A percentile compares a stretch with the other conserved stretches of the same genome.
phyloP scores from a whole-genome alignment of 139 green algal genomes.

The Coelastrella sp. region DNA sequence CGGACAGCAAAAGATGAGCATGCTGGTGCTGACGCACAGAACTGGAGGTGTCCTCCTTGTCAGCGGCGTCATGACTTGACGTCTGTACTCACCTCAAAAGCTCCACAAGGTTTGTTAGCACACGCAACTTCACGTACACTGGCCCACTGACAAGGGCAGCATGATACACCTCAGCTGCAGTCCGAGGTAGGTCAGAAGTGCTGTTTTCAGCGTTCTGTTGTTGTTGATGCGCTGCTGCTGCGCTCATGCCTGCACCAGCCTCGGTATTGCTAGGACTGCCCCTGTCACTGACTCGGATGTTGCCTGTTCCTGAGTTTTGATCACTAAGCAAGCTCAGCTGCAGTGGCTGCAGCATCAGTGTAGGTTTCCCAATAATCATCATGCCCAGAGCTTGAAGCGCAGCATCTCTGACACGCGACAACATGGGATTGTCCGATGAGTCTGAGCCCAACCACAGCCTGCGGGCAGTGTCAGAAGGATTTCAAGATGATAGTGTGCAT shows the following conservation, averaged over 20 bases:
- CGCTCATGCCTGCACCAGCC: neutral
- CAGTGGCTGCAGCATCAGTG: slow-evolving; percentile 60
- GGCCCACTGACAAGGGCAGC: neutral
- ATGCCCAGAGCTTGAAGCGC: slow-evolving; percentile 76
- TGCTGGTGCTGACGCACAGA: too few species aligned
- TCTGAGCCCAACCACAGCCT: slow-evolving; percentile 2
- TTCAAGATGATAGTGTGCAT: neutral
- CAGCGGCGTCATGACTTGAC: neutral
- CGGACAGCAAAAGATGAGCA: too few species aligned
- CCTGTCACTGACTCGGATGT: slow-evolving; percentile 42
- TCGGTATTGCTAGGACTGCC: neutral
- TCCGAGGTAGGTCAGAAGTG: too few species aligned
- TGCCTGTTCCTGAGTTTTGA: slow-evolving; percentile 34
- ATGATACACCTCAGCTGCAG: slow-evolving; percentile 28
- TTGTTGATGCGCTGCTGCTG: neutral
- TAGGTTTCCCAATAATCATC: slow-evolving; percentile 74
- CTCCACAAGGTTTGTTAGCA: slow-evolving; percentile 77
- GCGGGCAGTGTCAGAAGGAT: neutral
- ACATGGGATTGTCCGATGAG: neutral
- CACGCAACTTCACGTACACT: slow-evolving; percentile 64
- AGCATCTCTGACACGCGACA: slow-evolving; percentile 48
- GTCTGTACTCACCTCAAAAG: slow-evolving; percentile 63
- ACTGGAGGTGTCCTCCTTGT: too few species aligned
- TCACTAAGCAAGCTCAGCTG: neutral
- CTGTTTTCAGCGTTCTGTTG: too few species aligned